phyloP scores from a whole-genome alignment of 78 protist species.

The Protostelium mycophagum region DNA sequence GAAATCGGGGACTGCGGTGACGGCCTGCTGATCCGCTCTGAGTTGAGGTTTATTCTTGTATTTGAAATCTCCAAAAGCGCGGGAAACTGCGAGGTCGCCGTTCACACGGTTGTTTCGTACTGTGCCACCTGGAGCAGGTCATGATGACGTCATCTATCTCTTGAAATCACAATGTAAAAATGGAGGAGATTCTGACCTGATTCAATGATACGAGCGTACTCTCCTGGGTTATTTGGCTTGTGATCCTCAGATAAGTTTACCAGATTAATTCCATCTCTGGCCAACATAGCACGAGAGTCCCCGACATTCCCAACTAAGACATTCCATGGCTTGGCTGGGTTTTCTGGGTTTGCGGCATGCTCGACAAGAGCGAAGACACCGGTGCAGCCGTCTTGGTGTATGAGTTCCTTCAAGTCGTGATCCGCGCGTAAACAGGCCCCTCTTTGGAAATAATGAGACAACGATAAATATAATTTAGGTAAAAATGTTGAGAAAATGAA shows the following conservation, averaged over 20 bases:
- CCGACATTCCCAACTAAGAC: neutral
- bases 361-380: neutral
- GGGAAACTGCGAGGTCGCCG: conserved; percentile 68
- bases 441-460: neutral
- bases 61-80: conserved; percentile 58
- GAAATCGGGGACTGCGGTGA: neutral
- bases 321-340: neutral
- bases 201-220: conserved; percentile 31
- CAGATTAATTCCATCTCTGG: neutral
- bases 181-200: conserved; percentile 13
- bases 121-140: conserved; percentile 23
- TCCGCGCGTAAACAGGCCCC: neutral
- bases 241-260: conserved; percentile 41
- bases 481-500: neutral
- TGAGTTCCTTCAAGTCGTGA: neutral
- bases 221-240: conserved; percentile 53
- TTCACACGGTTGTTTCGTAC: conserved; percentile 57
- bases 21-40: neutral
- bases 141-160: too few relatives aligned
- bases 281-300: neutral
- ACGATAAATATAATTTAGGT: too few relatives aligned
- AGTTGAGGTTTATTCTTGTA: neutral
- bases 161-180: too few relatives aligned
- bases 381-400: neutral
- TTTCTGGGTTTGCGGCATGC: neutral